Conservation (phyloP, 2,329 filamentous ascomycete genomes). For the Domatiomyces globalis region DNA sequence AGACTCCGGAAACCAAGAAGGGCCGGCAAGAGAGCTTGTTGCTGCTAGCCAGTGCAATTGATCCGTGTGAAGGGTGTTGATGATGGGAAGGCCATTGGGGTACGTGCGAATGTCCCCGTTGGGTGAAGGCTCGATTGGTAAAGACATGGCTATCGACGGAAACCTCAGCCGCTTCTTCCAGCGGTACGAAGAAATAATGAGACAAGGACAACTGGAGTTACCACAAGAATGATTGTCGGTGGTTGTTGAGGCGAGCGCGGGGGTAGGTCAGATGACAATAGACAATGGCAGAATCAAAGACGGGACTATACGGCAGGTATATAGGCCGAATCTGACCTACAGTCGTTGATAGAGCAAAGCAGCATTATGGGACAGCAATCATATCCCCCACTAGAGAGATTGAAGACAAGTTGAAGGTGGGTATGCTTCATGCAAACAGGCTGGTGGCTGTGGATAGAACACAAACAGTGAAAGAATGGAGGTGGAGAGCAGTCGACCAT, state of each 20-base stretch:
- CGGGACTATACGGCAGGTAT: neutral
- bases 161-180: neutral
- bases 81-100: neutral
- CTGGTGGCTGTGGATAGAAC: conserved; percentile 9
- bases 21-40: neutral
- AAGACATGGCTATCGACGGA: neutral
- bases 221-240: neutral
- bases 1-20: neutral
- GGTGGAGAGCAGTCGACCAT: neutral
- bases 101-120: neutral
- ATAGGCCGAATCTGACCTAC: neutral
- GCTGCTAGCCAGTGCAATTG: neutral
- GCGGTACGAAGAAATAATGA: neutral
- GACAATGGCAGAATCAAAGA: neutral
- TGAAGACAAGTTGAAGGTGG: neutral
- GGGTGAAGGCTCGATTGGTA: neutral
- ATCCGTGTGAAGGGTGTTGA: neutral
- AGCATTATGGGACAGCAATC: neutral
- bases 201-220: neutral
- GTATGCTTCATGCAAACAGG: conserved; percentile 16
- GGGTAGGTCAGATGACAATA: neutral
- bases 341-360: neutral
- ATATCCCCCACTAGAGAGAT: neutral
- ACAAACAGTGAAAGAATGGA: conserved; percentile 14
- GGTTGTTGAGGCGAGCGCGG: neutral